Percentiles rank a stretch among this genome's conserved stretches.
Evolutionary conservation across 2,329 filamentous ascomycete species (phyloP).

Genomic region (Penicillium oxalicum): DNA sequence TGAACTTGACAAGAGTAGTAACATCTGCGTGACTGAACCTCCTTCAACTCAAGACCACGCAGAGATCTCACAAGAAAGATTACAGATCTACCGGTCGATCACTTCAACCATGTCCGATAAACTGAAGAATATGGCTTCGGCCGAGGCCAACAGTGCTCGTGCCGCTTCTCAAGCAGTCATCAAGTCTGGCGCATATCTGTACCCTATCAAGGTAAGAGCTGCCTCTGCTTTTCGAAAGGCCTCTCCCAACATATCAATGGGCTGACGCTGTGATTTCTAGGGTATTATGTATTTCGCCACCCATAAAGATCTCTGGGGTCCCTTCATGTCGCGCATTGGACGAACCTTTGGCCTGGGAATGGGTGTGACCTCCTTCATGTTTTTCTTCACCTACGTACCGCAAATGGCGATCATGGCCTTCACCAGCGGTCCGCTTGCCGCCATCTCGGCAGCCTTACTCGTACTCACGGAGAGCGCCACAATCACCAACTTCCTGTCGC

Average conservation of each 20-base stretch:
- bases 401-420: conserved; percentile 78
- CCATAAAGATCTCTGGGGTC: conserved; percentile 55
- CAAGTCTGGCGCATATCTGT: conserved; percentile 73
- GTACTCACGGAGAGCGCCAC: conserved; percentile 53
- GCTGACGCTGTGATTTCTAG: conserved; percentile 28
- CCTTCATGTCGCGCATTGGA: conserved; percentile 51
- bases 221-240: neutral
- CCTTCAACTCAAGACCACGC: neutral
- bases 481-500: conserved; percentile 49
- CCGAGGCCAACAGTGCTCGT: conserved; percentile 65
- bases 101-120: conserved; percentile 39
- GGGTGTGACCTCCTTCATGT: conserved; percentile 72
- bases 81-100: no score
- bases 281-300: conserved; percentile 56
- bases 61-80: no score
- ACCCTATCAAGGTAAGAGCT: conserved; percentile 64
- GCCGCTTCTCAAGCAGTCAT: conserved; percentile 62
- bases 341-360: conserved; percentile 64
- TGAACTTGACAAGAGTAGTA: no score
- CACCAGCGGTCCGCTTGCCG: conserved; percentile 70
- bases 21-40: no score
- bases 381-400: conserved; percentile 77
- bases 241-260: neutral
- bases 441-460: conserved; percentile 55
- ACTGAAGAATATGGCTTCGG: conserved; percentile 53